A percentile compares a stretch with the other conserved stretches of the same genome.
Evolutionary conservation across 73 alveolate genomes (phyloP).

Genomic region (Tetrahymena thermophila): DNA sequence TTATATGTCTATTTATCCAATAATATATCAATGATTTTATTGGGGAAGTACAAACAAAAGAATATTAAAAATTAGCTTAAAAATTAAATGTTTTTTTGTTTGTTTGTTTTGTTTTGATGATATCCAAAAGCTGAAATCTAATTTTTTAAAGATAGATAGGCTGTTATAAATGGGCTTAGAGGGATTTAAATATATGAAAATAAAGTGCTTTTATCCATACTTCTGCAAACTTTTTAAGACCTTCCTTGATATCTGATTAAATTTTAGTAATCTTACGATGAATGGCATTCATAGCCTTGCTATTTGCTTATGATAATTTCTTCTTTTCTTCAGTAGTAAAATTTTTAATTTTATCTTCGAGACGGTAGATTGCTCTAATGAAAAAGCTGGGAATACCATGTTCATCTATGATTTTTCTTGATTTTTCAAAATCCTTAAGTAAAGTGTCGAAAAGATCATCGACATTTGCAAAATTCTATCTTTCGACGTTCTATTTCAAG

Average conservation of each 20-base stretch:
- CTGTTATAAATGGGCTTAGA: background rate
- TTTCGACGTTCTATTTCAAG: background rate
- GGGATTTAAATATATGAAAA: background rate
- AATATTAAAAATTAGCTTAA: background rate
- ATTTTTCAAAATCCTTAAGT: background rate
- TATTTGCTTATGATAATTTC: background rate
- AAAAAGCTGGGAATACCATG: background rate
- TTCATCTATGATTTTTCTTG: background rate
- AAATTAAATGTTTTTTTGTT: too few relatives aligned
- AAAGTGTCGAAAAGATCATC: background rate
- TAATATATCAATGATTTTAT: background rate
- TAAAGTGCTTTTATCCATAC: background rate
- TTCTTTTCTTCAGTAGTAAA: background rate
- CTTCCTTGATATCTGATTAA: background rate
- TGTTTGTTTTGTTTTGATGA: background rate
- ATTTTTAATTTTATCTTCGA: background rate
- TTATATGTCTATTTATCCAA: background rate
- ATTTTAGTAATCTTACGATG: background rate
- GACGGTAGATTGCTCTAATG: background rate
- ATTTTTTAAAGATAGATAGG: background rate
- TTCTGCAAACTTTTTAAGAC: background rate
- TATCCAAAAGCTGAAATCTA: too few relatives aligned
- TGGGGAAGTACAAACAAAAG: background rate
- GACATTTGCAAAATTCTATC: background rate
- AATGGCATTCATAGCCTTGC: background rate